Conservation (phyloP, 495 filamentous ascomycete genomes). For the Parathielavia hyrcaniae region DNA sequence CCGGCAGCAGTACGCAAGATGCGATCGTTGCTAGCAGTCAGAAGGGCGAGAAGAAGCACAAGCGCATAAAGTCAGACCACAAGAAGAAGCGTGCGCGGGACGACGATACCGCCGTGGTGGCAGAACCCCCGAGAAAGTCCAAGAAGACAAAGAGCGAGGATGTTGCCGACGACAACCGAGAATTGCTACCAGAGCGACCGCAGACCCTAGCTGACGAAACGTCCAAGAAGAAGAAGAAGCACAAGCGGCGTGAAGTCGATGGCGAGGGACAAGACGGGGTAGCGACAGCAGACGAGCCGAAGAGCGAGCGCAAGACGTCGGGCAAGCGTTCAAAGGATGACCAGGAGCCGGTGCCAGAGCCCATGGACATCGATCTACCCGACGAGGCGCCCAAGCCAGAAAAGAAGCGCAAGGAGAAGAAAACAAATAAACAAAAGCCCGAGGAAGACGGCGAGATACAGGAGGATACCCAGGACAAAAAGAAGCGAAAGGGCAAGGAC, state of each 20-base stretch:
- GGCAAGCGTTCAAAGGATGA: constrained; percentile 25
- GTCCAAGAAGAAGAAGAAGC: constrained; percentile 23
- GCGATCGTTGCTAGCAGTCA: constrained; percentile 13
- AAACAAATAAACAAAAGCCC: constrained; percentile 24
- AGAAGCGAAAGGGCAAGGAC: constrained; percentile 28
- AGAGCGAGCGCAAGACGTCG: constrained; percentile 21
- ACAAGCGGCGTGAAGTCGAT: constrained; percentile 15
- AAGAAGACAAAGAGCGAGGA: constrained; percentile 38
- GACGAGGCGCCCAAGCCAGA: constrained; percentile 21
- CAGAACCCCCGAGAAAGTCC: constrained; percentile 33
- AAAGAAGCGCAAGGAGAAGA: constrained; percentile 31
- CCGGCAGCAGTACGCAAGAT: constrained; percentile 9
- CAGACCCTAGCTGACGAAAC: background rate
- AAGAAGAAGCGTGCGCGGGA: constrained; percentile 44
- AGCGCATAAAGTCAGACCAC: constrained; percentile 29
- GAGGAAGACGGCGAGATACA: constrained; percentile 14
- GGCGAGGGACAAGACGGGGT: constrained; percentile 14
- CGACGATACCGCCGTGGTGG: constrained; percentile 28
- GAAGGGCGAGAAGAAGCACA: constrained; percentile 33
- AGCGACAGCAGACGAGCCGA: background rate
- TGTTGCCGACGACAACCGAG: constrained; percentile 6
- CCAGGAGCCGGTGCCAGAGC: constrained; percentile 9
- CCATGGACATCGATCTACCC: constrained; percentile 20
- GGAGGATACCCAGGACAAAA: constrained; percentile 14
- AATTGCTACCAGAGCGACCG: background rate